Evolutionary conservation across 225 moss, liverwort and hornwort genomes (phyloP).

Genomic region (Polytrichum commune): DNA sequence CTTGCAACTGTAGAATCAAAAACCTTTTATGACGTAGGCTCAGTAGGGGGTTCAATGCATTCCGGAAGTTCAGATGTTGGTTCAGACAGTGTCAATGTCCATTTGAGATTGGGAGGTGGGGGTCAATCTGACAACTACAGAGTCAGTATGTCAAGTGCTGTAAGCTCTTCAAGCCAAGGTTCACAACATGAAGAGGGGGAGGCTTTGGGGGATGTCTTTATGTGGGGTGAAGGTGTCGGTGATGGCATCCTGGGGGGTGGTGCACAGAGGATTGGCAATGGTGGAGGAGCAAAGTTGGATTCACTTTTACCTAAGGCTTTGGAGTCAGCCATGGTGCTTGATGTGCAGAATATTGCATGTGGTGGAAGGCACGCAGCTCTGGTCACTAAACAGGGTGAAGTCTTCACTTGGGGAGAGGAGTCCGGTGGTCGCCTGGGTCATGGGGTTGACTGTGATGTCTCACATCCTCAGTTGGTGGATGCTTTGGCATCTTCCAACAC

Average conservation of each 20-base stretch:
- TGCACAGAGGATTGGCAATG: constrained; percentile 47
- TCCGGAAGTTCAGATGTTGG: constrained; percentile 92
- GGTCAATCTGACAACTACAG: constrained; percentile 75
- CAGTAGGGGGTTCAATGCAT: constrained; percentile 86
- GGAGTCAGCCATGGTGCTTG: constrained; percentile 88
- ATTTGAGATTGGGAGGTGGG: constrained; percentile 60
- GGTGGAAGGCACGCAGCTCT: constrained; percentile 86
- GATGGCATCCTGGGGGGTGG: constrained; percentile 94
- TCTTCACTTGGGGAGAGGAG: constrained; percentile 97
- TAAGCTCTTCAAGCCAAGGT: constrained; percentile 99
- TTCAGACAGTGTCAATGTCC: constrained; percentile 58
- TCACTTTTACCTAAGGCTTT: constrained; percentile 79
- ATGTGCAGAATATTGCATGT: constrained; percentile 92
- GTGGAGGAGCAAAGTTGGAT: constrained; percentile 62
- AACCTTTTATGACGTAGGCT: constrained; percentile 60
- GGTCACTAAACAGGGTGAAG: constrained; percentile 94
- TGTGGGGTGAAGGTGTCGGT: constrained; percentile 98
- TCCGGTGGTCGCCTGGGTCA: constrained; percentile 95
- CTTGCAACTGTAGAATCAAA: constrained; percentile 47
- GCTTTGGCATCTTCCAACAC: constrained; percentile 75
- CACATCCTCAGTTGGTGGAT: constrained; percentile 93
- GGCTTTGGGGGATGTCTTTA: constrained; percentile 89
- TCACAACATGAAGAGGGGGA: constrained; percentile 88
- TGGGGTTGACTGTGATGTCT: constrained; percentile 88
- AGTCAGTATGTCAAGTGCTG: constrained; percentile 97